These are phyloP conservation scores for Crassisporium funariophilum DNA, from an alignment of 768 basidiomycete species.

Conservation along the genomic window DNA sequence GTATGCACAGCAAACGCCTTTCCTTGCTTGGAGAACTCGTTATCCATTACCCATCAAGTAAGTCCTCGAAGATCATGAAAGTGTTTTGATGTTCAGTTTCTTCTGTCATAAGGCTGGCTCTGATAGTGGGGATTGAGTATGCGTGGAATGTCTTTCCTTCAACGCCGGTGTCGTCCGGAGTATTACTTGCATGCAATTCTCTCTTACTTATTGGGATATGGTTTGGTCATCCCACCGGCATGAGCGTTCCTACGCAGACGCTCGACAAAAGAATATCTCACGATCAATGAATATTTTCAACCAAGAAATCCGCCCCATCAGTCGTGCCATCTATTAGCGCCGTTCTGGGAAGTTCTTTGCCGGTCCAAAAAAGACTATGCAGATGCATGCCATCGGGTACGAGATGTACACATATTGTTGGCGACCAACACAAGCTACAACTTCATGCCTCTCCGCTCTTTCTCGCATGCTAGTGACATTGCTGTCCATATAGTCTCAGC, in stretches of 20 bases:
- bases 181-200: constrained; percentile 54
- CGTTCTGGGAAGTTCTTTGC: no score
- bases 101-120: constrained; percentile 47
- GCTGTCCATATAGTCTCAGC: no score
- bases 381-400: no score
- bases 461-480: no score
- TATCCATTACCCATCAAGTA: constrained; percentile 68
- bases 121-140: constrained; percentile 73
- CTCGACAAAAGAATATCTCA: no score
- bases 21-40: constrained; percentile 74
- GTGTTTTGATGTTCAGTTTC: constrained; percentile 9
- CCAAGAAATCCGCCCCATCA: neutral
- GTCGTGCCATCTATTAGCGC: neutral
- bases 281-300: neutral
- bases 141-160: constrained; percentile 91
- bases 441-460: no score
- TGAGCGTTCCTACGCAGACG: no score
- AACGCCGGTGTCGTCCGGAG: constrained; percentile 61
- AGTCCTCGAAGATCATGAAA: no score
- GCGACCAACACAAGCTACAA: no score
- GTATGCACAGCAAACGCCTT: constrained; percentile 91
- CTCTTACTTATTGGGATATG: constrained; percentile 44
- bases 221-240: constrained; percentile 27
- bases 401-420: no score
- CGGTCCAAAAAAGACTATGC: no score